Percentiles rank a stretch among this genome's conserved stretches.
phyloP scores from a whole-genome alignment of 2,329 filamentous ascomycete genomes.

The Lasiodiplodia citricola region DNA sequence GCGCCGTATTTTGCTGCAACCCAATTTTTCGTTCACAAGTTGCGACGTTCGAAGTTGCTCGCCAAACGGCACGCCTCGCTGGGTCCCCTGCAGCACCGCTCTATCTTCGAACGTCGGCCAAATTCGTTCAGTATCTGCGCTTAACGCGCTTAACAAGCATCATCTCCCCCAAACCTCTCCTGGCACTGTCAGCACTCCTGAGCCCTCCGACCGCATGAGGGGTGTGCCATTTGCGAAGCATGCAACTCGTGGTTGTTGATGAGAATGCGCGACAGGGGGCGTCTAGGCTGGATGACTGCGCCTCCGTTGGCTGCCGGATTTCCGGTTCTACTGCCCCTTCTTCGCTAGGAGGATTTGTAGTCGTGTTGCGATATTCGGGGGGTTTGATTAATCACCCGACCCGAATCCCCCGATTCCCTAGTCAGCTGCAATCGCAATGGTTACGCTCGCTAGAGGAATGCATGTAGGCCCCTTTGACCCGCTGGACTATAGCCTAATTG shows the following conservation, averaged over 20 bases:
- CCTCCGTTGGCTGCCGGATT: background rate
- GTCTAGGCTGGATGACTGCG: background rate
- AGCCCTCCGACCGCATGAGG: background rate
- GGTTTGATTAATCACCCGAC: background rate
- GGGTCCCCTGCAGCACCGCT: background rate
- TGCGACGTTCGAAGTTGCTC: conserved; percentile 7
- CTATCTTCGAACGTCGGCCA: background rate
- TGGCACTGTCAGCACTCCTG: background rate
- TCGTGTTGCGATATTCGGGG: background rate
- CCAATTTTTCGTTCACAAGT: background rate
- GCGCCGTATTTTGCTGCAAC: background rate
- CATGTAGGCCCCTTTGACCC: too few species aligned
- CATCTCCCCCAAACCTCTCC: background rate
- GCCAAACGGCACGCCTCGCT: background rate
- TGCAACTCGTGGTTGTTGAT: background rate
- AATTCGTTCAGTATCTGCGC: background rate
- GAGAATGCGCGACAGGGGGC: background rate
- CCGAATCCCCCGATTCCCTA: too few species aligned
- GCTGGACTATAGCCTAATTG: too few species aligned
- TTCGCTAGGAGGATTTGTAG: background rate
- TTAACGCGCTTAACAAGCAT: background rate
- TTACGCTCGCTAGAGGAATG: too few species aligned
- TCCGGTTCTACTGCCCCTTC: background rate
- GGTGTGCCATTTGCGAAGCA: background rate
- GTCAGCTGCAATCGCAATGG: too few species aligned